Evolutionary conservation across 108 stramenopile genomes (phyloP), one percentile per base, ranked within the genome.

Genomic region (Cyclotella cryptica): DNA sequence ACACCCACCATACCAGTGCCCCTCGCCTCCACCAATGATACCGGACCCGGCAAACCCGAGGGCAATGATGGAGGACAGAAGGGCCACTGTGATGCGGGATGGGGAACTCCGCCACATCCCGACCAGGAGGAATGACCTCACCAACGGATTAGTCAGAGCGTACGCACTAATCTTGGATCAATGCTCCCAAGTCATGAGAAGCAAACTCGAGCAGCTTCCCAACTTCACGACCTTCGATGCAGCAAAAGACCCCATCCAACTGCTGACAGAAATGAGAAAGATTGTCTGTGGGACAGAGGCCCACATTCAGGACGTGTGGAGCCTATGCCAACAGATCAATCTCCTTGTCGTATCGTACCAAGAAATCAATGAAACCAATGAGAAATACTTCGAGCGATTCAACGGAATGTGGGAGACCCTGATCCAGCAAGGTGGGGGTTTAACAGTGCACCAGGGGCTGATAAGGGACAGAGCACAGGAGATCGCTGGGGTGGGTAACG

Each of bases 151-250:
- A 5, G 21, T n/a, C 19, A 22, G 5, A 5, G 14, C 64, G 3
- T 66, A 42, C 40, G 64, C 41, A 13, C 43, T 66, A n/a, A n/a
- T 42, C 1, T 42, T 39, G 64, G 64, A 66, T 15, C 64, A 66
- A 14, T 69, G 67, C 67, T 69, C 47, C 22, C 47, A 22, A 13
- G 24, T 18, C 67, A 14, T 69, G 22, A 15, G 67, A 2, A 30
- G 47, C 27, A 69, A 69, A 46, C 47, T 69, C 18, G 47, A 69
- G 13, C 45, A 69, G 4, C 6, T 51, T 4, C 45, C 45, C 13
- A 51, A 69, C 22, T 69, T 14, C 13, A 19, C 2, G 21, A 15
- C 45, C 28, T 18, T 69, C 18, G 13, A 51, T 6, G 46, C 45
- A 1, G 46, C n/a, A 69, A 69, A 69, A 46, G 26, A 69, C 47